phyloP scores from a whole-genome alignment of 192 early-diverging fungal species.

The Entrophospora sp. region DNA sequence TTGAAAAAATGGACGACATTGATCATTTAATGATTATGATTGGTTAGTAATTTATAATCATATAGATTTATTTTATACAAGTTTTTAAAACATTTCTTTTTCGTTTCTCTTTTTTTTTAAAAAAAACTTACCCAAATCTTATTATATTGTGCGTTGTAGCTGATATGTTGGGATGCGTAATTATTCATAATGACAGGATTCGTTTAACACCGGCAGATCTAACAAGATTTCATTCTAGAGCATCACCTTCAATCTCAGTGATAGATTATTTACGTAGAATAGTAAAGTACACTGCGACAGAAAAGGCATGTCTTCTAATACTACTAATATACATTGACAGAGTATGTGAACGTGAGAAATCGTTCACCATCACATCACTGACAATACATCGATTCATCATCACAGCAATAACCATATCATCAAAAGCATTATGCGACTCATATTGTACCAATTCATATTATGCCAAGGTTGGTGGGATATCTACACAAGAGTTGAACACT shows the following conservation, averaged over 20 bases:
- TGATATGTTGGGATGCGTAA: constrained; percentile 52
- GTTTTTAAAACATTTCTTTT: neutral
- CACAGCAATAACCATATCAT: constrained; percentile 72
- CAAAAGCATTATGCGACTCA: constrained; percentile 85
- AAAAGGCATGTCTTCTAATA: constrained; percentile 78
- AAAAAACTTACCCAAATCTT: neutral
- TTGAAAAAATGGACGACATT: constrained; percentile 16
- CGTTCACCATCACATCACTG: constrained; percentile 88
- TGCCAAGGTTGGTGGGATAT: constrained; percentile 91
- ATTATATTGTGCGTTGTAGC: constrained; percentile 22
- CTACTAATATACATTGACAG: constrained; percentile 92
- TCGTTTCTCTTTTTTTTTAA: no score
- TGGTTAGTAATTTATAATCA: constrained; percentile 9
- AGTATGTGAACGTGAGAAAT: constrained; percentile 58
- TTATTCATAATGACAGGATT: constrained; percentile 51
- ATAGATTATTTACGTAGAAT: constrained; percentile 85
- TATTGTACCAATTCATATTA: constrained; percentile 95
- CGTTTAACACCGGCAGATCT: constrained; percentile 53
- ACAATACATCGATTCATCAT: constrained; percentile 95
- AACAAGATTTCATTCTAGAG: constrained; percentile 93
- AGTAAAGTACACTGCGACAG: constrained; percentile 84
- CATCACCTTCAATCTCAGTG: constrained; percentile 78
- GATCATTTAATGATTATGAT: constrained; percentile 23
- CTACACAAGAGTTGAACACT: constrained; percentile 86
- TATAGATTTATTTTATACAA: neutral